A percentile compares a stretch with the other conserved stretches of the same genome.
Evolutionary conservation across 2,329 filamentous ascomycete species (phyloP).

Genomic region (Scedosporium minutisporum): DNA sequence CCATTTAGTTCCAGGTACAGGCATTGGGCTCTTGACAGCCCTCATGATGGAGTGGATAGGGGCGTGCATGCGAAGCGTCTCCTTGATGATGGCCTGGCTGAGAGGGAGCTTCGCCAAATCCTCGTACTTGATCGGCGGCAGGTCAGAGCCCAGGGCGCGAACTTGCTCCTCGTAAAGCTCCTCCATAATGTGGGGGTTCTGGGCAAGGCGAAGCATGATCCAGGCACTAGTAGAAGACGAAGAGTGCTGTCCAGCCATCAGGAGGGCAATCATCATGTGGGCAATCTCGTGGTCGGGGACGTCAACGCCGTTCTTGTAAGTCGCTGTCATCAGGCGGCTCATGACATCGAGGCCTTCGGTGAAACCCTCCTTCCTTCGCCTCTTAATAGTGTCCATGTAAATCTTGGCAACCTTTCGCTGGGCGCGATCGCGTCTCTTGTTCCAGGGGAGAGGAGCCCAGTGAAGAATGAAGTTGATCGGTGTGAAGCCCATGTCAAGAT

Average conservation of each 20-base stretch:
- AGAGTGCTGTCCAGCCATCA: conserved; percentile 88
- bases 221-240: conserved; percentile 76
- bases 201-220: conserved; percentile 74
- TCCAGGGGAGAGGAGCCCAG: conserved; percentile 83
- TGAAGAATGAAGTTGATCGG: conserved; percentile 85
- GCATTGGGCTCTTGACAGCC: conserved; percentile 81
- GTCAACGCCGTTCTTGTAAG: conserved; percentile 70
- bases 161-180: conserved; percentile 79
- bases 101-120: conserved; percentile 69
- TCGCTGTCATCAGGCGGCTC: conserved; percentile 77
- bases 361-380: conserved; percentile 47
- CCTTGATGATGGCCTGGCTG: conserved; percentile 78
- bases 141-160: conserved; percentile 59
- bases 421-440: conserved; percentile 69
- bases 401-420: conserved; percentile 72
- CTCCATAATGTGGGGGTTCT: conserved; percentile 66
- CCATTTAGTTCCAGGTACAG: conserved; percentile 71
- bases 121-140: conserved; percentile 62
- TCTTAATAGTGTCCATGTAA: conserved; percentile 73
- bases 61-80: conserved; percentile 82
- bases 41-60: conserved; percentile 95
- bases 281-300: conserved; percentile 80
- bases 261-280: conserved; percentile 87
- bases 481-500: conserved; percentile 82
- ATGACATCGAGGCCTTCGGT: conserved; percentile 66